These are phyloP conservation scores for Neoascochyta sp. DNA, from an alignment of 2,329 filamentous ascomycete genomes.

Conservation along the genomic window DNA sequence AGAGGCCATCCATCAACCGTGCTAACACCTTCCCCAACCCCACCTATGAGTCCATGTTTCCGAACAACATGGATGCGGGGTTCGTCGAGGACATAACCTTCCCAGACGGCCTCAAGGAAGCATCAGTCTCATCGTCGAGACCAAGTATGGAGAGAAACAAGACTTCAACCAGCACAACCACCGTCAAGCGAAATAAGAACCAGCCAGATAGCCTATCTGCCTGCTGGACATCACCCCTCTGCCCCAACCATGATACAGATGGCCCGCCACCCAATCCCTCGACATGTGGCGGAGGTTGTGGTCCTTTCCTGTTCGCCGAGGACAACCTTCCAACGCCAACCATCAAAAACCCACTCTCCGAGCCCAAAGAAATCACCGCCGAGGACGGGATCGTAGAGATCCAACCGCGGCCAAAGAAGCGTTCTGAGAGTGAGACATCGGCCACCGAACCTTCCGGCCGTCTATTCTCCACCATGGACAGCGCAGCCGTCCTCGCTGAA, in stretches of 20 bases:
- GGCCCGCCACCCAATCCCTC: constrained; percentile 40
- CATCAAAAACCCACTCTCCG: constrained; percentile 25
- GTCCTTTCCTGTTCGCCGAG: constrained; percentile 39
- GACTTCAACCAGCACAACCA: constrained; percentile 14
- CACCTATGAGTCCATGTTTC: constrained; percentile 36
- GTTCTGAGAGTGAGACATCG: constrained; percentile 34
- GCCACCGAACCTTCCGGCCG: constrained; percentile 30
- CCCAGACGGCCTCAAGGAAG: constrained; percentile 31
- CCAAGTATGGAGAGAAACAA: constrained; percentile 16
- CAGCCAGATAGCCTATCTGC: constrained; percentile 39
- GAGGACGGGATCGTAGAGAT: constrained; percentile 40
- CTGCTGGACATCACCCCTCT: constrained; percentile 43
- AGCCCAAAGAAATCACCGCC: constrained; percentile 30
- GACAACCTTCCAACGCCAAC: constrained; percentile 31
- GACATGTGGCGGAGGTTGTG: constrained; percentile 41
- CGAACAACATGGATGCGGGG: constrained; percentile 32
- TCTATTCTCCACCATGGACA: constrained; percentile 21
- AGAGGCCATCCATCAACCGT: constrained; percentile 22
- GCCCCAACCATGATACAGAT: constrained; percentile 39
- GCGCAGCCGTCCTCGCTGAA: constrained; percentile 14
- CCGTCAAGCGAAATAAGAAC: constrained; percentile 34
- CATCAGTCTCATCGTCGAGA: constrained; percentile 12
- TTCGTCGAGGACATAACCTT: constrained; percentile 40
- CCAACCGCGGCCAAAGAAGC: constrained; percentile 34
- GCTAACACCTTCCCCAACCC: constrained; percentile 35